phyloP scores from a whole-genome alignment of 768 basidiomycete species.

The Boletales sp. region DNA sequence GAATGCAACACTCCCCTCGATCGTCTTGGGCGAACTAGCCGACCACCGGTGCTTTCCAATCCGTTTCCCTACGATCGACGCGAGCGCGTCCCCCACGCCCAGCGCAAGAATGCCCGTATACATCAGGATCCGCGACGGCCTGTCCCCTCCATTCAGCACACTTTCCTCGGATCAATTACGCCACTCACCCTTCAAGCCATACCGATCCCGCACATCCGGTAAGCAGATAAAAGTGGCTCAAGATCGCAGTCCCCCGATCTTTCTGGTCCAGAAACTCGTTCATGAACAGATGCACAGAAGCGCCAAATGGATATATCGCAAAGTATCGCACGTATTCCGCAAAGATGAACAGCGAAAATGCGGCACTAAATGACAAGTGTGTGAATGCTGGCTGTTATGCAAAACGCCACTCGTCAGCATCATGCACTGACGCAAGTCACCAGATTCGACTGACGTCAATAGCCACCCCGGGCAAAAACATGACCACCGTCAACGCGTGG shows the following conservation, averaged over 20 bases:
- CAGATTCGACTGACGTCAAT: constrained; percentile 66
- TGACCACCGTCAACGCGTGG: constrained; percentile 90
- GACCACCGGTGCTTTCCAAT: constrained; percentile 84
- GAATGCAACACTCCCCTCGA: constrained; percentile 90
- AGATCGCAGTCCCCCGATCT: constrained; percentile 92
- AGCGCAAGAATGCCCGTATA: constrained; percentile 87
- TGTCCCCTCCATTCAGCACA: constrained; percentile 18
- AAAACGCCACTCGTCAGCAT: constrained; percentile 12
- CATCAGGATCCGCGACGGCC: constrained; percentile 49
- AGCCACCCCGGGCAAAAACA: constrained; percentile 94
- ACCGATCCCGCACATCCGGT: constrained; percentile 92
- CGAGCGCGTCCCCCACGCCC: constrained; percentile 92
- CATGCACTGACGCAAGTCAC: constrained; percentile 1
- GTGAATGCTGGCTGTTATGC: constrained; percentile 84
- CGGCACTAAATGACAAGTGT: constrained; percentile 90
- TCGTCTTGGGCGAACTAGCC: constrained; percentile 76
- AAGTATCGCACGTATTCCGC: constrained; percentile 98
- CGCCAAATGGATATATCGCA: constrained; percentile 95
- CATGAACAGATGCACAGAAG: constrained; percentile 91
- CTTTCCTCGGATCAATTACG: not conserved
- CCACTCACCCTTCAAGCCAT: constrained; percentile 89
- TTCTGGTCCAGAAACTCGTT: constrained; percentile 95
- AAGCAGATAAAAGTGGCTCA: constrained; percentile 96
- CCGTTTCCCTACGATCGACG: constrained; percentile 88
- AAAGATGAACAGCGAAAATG: constrained; percentile 93